Conservation (phyloP, 306 rosid species). For the Cercis canadensis region DNA sequence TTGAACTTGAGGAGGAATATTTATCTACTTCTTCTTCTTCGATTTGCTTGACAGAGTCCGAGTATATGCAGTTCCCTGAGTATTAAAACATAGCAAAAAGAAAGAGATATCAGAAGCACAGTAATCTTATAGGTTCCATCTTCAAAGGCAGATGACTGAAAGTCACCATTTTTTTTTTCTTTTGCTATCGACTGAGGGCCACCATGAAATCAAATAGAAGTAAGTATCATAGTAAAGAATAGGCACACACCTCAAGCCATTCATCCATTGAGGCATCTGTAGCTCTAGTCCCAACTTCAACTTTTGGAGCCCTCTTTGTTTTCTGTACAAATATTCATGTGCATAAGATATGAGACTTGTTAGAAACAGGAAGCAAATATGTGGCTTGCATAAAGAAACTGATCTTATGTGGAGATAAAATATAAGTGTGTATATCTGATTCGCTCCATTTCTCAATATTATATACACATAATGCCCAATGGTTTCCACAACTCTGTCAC, state of each 20-base stretch:
- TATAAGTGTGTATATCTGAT: not conserved
- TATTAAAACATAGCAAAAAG: conserved; percentile 33
- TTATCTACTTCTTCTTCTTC: conserved; percentile 84
- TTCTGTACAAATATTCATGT: conserved; percentile 55
- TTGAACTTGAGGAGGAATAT: conserved; percentile 42
- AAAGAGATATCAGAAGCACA: conserved; percentile 31
- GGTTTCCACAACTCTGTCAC: no score
- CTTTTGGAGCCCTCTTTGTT: conserved; percentile 88
- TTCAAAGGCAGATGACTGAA: not conserved
- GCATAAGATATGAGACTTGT: conserved; percentile 20
- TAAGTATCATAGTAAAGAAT: conserved; percentile 1
- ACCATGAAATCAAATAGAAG: conserved; percentile 23
- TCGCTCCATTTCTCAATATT: not conserved
- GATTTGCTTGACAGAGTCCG: conserved; percentile 65
- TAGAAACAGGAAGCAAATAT: conserved; percentile 18
- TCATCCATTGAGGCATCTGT: conserved; percentile 83
- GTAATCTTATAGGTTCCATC: not conserved
- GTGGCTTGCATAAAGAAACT: conserved; percentile 15
- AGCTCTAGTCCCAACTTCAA: conserved; percentile 87
- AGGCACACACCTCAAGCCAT: conserved; percentile 85
- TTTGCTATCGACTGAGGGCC: not conserved
- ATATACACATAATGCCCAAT: no score
- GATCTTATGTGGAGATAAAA: not conserved
- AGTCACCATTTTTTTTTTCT: not conserved
- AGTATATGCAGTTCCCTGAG: conserved; percentile 87